Base-by-base conservation (phyloP, 2,329 filamentous ascomycete genomes). In the Fusarium drepaniforme region DNA sequence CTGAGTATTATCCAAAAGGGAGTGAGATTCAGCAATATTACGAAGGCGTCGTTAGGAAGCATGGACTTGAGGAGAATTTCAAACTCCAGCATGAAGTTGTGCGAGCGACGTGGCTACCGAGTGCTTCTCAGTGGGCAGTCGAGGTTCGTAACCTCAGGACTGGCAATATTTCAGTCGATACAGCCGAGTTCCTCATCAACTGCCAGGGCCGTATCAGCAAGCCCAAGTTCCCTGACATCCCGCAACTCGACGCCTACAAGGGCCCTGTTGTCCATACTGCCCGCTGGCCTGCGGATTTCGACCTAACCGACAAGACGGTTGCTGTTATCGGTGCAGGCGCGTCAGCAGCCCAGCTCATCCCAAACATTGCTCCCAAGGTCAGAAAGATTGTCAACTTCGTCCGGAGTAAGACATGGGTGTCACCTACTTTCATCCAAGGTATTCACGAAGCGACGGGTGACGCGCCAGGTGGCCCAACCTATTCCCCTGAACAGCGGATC, bases 1-100 rank as follows among this genome's bases (percentile, higher is more conserved):
- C 62, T 5, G 62, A 64, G 33, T 64, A 64, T 38, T 64, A 64
- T 4, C 62, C 49, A 25, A 64, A 64, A n/a, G 62, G 62, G n/a
- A 51, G 35, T 28, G 62, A 58, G n/a, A 64, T 64, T 16, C 62
- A 64, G 33, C 62, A 57, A 15, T 64, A 64, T 8, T 64, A 64
- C 23, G 62, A 64, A 30, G n/a, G 37, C 8, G 49, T 64, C 4
- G 28, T 64, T 8, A 16, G 16, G 9, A 57, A 57, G 30, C 49
- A 57, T 25, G 42, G 42, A 8, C 59, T 62, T 8, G 15, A 25
- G 21, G 59, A 62, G 18, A 46, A 33, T 11, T 44, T 62, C 25
- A 40, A 49, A 28, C 40, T 62, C 25, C 28, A 62, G 23, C 59
- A 62, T 30, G 59, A 62, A n/a, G 21, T 62, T 23, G 13, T 62